These are phyloP conservation scores for Clitopilus passeckerianus DNA, from an alignment of 768 basidiomycete species.

Conservation along the genomic window DNA sequence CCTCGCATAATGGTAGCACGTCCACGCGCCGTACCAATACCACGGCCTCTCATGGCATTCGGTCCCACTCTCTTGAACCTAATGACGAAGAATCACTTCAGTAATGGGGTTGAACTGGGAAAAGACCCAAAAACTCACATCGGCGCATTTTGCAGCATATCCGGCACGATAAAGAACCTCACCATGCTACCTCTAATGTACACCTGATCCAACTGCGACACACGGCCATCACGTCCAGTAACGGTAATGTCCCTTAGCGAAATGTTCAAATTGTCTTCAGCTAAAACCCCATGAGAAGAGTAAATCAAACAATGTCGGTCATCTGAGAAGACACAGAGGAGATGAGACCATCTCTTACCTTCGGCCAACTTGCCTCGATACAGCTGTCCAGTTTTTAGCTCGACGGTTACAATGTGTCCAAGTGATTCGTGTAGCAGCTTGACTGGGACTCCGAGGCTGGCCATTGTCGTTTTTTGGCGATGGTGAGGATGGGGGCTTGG, in stretches of 20 bases:
- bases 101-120: neutral
- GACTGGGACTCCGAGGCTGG: slow-evolving; percentile 89
- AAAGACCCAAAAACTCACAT: slow-evolving; percentile 58
- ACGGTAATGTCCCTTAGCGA: slow-evolving; percentile 96
- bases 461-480: slow-evolving; percentile 28
- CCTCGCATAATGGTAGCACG: slow-evolving; percentile 98
- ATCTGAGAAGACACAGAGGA: slow-evolving; percentile 4
- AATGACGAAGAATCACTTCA: slow-evolving; percentile 3
- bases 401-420: slow-evolving; percentile 96
- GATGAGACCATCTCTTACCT: slow-evolving; percentile 48
- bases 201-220: slow-evolving; percentile 97
- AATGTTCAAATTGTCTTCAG: slow-evolving; percentile 98
- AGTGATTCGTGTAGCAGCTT: slow-evolving; percentile 96
- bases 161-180: slow-evolving; percentile 98
- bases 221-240: slow-evolving; percentile 95
- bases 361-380: slow-evolving; percentile 97
- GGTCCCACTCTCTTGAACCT: slow-evolving; percentile 99
- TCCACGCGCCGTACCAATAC: slow-evolving; percentile 98
- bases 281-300: slow-evolving; percentile 32
- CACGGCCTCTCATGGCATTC: slow-evolving; percentile 96
- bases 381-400: slow-evolving; percentile 95
- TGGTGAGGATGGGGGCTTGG: slow-evolving; percentile 6
- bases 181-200: slow-evolving; percentile 99
- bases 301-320: neutral
- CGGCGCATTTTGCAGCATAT: slow-evolving; percentile 98